Conservation (phyloP, 2,329 filamentous ascomycete genomes). For the Aschersonia sp. region DNA sequence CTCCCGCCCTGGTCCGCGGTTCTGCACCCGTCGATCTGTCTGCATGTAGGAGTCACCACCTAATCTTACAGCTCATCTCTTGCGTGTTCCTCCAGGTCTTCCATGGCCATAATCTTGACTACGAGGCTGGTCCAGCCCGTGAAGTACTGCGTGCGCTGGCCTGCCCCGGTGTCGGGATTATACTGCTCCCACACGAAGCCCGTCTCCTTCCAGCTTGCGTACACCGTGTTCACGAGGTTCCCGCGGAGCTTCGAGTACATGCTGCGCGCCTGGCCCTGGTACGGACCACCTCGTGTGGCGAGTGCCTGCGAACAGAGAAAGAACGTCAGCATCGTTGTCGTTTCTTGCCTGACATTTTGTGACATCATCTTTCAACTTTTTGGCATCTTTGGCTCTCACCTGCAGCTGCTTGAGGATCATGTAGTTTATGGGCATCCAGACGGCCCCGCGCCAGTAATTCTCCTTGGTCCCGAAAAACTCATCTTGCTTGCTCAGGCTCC, state of each 20-base stretch:
- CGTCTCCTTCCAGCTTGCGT: conserved; percentile 73
- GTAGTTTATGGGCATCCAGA: conserved; percentile 97
- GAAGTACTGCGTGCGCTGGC: conserved; percentile 96
- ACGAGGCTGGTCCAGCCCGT: conserved; percentile 98
- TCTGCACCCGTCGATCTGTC: too few relatives aligned
- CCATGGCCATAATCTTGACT: conserved; percentile 95
- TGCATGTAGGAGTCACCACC: too few relatives aligned
- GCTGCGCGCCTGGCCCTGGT: conserved; percentile 51
- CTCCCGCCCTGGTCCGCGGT: too few relatives aligned
- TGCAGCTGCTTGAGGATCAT: conserved; percentile 65
- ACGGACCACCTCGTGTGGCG: conserved; percentile 51
- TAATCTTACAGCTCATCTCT: too few relatives aligned
- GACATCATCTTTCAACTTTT: neutral
- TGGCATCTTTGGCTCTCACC: conserved; percentile 36
- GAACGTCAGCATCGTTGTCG: too few relatives aligned
- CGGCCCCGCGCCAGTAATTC: conserved; percentile 92
- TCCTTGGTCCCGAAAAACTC: conserved; percentile 78
- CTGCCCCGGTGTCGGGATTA: conserved; percentile 78
- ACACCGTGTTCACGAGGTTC: conserved; percentile 84
- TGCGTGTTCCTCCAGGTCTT: conserved; percentile 38
- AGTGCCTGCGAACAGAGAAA: conserved; percentile 31
- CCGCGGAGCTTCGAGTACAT: conserved; percentile 65
- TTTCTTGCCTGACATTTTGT: too few relatives aligned
- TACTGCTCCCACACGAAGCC: conserved; percentile 99
- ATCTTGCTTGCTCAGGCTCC: conserved; percentile 75